These are phyloP conservation scores for Lomentospora prolificans DNA, from an alignment of 2,329 filamentous ascomycete species.

Conservation along the genomic window DNA sequence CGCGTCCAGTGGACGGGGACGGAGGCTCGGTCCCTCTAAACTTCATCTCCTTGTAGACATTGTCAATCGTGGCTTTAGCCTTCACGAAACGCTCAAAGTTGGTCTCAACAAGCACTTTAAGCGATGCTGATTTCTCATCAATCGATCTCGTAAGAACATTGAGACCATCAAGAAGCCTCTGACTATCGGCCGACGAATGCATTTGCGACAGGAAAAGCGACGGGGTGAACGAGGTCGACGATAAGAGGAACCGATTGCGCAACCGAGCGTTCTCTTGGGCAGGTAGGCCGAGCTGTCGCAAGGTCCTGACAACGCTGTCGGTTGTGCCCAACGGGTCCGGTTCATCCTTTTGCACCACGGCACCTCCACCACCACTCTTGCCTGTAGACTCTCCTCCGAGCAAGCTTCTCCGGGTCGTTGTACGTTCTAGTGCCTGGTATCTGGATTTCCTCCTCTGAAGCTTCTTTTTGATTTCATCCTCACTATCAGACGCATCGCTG, in stretches of 20 bases:
- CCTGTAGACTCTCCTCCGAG: constrained; percentile 59
- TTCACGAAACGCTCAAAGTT: constrained; percentile 98
- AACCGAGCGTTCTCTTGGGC: constrained; percentile 76
- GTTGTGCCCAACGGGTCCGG: constrained; percentile 82
- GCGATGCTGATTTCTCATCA: constrained; percentile 91
- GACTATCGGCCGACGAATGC: constrained; percentile 76
- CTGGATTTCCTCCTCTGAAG: constrained; percentile 59
- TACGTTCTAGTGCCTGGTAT: constrained; percentile 75
- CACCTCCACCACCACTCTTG: constrained; percentile 53
- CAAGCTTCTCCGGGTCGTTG: constrained; percentile 58
- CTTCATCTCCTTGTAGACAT: constrained; percentile 98
- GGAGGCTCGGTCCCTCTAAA: constrained; percentile 50
- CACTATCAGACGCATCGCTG: constrained; percentile 55
- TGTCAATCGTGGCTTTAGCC: constrained; percentile 95
- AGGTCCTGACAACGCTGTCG: constrained; percentile 73
- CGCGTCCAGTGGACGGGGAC: constrained; percentile 21
- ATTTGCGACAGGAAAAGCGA: constrained; percentile 86
- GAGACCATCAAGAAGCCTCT: constrained; percentile 69
- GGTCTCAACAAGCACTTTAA: constrained; percentile 92
- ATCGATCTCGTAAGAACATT: constrained; percentile 84
- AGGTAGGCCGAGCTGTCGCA: constrained; percentile 67
- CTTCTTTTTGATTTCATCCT: constrained; percentile 38
- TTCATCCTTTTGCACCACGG: constrained; percentile 81
- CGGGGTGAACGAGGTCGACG: constrained; percentile 91
- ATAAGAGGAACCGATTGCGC: constrained; percentile 90